Base-by-base conservation (phyloP, 2,329 filamentous ascomycete species). In the Aspergillus sp. region DNA sequence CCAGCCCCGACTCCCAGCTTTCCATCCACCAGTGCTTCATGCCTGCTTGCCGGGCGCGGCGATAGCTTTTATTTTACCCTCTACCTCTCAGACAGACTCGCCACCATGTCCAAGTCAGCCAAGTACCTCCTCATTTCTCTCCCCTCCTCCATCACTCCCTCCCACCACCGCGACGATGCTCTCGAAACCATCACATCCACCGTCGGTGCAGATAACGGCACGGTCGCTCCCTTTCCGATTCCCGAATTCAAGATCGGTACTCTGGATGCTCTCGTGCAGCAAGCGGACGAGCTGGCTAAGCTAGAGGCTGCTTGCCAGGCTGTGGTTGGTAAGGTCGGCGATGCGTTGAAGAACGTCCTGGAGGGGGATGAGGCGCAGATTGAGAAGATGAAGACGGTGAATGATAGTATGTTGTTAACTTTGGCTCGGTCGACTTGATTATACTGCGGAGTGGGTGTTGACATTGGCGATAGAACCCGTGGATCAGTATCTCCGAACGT, bases 231-330 rank as follows among this genome's bases (percentile, higher is more conserved):
- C 2, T 97, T 98, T 72, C 80, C 85, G 56, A 89, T 98, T 62
- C 95, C 95, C 19, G 89, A 92, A 64, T 97, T 99, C 84, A 99
- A 98, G 81, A 96, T 99, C 74, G 95, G 95, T 58, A 97, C 95
- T 0, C 83, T 99, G 39, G 95, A 99, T 78, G 91, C 90, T 40
- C 83, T 99, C 57, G 92, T 99, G 45, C 91, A 96, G 78, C 93
- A 99, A 77, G 95, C 95, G 56, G 95, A 99, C 71, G 95, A 98
- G 71, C 82, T 99, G 54, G 84, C 88, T 58, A 98, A 97, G 85
- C 86, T 98, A 51, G 91, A 96, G 65, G 75, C 82, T 37, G 83
- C 85, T 37, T 96, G 92, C 74, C 86, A 93, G 75, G 85, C 82
- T 53, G 91, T 97, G 6, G 93, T 96, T 40, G 83, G 83, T 66